Evolutionary conservation across 768 basidiomycete genomes (phyloP), one percentile per base, ranked within the genome.

Genomic region (Mrakia blollopis): DNA sequence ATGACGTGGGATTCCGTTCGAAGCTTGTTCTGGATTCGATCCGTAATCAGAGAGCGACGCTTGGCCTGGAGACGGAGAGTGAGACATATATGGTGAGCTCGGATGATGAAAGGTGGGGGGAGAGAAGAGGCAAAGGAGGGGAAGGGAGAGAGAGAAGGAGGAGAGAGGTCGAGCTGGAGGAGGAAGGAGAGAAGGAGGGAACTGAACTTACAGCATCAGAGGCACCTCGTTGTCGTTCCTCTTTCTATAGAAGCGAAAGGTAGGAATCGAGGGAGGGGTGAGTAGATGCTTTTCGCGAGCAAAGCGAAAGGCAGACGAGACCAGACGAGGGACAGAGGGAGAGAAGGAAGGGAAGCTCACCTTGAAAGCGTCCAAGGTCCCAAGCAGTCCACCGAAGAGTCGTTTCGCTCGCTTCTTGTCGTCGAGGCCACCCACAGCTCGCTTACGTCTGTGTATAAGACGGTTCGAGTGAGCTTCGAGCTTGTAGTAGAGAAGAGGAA

Each of bases 371-470:
- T 44, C 39, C 30, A 78, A 68, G 1, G 77, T 78, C 4, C 77
- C 77, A 1, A 78, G 60, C 37, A 78, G 67, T 10, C 73, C 72
- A 18, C 77, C 77, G 39, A 78, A 71, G n/a, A 78, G 47, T 30
- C 77, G 67, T 41, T 65, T 74, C 14, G 65, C 77, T 54, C 77
- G 54, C 73, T 78, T 78, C 68, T 78, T 78, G 54, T 78, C 77
- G 57, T 78, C 77, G 7, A 32, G 35, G 2, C 35, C 39, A 23
- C 77, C 77, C 4, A 71, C 73, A 7, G 67, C 37, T 47, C 73
- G 54, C 13, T 74, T 78, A 28, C 73, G 65, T 61, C 77, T 78
- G 65, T 1, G 44, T 44, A 13, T 14, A 13, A 13, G 10, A 44
- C n/a, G n/a, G n/a, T n/a, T n/a, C n/a, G n/a, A n/a, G n/a, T n/a